Percentiles rank a stretch among this genome's conserved stretches.
Evolutionary conservation across 441 rosid species (phyloP).

Genomic region (Erodium moschatum): DNA sequence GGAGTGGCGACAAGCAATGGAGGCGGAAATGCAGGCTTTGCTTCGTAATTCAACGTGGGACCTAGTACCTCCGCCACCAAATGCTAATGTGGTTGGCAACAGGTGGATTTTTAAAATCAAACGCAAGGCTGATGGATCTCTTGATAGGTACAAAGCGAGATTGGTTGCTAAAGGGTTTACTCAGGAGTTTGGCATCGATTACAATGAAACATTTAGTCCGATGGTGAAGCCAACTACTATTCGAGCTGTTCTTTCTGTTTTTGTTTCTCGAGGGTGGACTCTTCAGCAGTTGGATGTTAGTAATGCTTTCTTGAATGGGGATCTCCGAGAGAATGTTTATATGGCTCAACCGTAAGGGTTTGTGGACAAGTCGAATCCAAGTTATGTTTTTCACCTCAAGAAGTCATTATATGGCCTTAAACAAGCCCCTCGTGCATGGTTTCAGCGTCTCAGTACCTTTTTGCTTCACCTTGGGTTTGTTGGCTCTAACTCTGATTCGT

Average conservation of each 20-base stretch:
- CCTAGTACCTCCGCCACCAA: too few species aligned
- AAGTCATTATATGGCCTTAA: too few species aligned
- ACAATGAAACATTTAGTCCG: background rate
- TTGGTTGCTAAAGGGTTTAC: background rate
- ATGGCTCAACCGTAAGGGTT: too few species aligned
- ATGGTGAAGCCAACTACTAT: background rate
- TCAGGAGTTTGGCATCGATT: background rate
- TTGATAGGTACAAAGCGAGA: background rate
- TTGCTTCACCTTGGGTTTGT: too few species aligned
- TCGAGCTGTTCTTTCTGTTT: background rate
- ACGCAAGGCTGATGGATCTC: background rate
- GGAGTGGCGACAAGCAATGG: background rate
- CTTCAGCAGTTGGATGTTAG: background rate
- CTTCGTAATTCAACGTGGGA: background rate
- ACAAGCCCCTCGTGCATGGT: too few species aligned
- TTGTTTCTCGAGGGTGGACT: background rate
- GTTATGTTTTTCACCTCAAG: too few species aligned
- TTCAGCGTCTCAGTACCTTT: too few species aligned
- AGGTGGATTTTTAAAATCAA: background rate
- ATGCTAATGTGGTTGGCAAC: too few species aligned
- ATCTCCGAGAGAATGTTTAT: too few species aligned
- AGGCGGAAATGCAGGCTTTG: background rate
- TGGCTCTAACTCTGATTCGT: too few species aligned
- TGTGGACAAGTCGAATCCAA: too few species aligned
- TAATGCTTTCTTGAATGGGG: too few species aligned